A percentile compares a stretch with the other conserved stretches of the same genome.
Conservation (phyloP, 192 early-diverging fungal genomes). For the Coemansia umbellata region DNA sequence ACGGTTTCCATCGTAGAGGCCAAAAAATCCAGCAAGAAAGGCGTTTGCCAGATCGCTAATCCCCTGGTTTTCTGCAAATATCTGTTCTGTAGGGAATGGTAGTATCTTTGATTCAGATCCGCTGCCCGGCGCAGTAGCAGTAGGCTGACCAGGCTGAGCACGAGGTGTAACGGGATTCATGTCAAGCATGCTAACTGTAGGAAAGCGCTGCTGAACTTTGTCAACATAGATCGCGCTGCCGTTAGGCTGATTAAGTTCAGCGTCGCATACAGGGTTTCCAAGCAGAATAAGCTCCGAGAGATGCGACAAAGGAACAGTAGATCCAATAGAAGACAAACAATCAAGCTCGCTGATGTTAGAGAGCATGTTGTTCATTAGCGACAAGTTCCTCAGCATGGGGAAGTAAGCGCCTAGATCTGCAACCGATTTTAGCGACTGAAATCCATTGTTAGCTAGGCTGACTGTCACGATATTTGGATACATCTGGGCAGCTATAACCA, state of each 20-base stretch:
- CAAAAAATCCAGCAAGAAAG: conserved; percentile 39
- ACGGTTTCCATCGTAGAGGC: conserved; percentile 38
- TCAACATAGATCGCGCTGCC: conserved; percentile 34
- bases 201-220: conserved; percentile 47
- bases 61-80: conserved; percentile 35
- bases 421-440: conserved; percentile 33
- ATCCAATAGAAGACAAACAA: conserved; percentile 36
- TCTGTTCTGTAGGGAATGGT: conserved; percentile 31
- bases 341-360: conserved; percentile 35
- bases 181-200: conserved; percentile 45
- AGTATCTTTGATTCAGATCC: conserved; percentile 8
- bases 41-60: conserved; percentile 31
- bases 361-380: conserved; percentile 42
- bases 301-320: conserved; percentile 30
- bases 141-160: conserved; percentile 12
- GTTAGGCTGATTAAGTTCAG: conserved; percentile 17
- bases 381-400: conserved; percentile 35
- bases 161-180: conserved; percentile 36
- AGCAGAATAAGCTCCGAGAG: conserved; percentile 31
- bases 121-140: neutral
- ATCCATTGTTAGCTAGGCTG: conserved; percentile 37
- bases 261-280: conserved; percentile 34
- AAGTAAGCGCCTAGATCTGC: conserved; percentile 38
- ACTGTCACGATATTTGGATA: conserved; percentile 29
- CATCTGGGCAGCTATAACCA: conserved; percentile 37